phyloP scores from a whole-genome alignment of 2,329 filamentous ascomycete genomes.

The Talaromyces verruculosus region DNA sequence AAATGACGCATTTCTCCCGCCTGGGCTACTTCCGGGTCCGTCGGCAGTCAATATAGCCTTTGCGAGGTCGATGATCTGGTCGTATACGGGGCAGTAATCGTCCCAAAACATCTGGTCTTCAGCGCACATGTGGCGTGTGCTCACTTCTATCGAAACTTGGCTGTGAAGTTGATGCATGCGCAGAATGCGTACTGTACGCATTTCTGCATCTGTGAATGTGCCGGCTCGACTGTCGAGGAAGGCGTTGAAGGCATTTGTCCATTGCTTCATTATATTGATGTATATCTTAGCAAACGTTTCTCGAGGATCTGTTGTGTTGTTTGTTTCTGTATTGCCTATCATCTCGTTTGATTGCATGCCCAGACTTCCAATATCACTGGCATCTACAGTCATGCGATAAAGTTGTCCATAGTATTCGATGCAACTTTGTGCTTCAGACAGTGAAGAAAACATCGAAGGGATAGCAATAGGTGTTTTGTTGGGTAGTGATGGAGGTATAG shows the following conservation, averaged over 20 bases:
- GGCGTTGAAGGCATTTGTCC: conserved; percentile 13
- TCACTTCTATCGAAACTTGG: conserved; percentile 9
- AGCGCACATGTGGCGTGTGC: not conserved
- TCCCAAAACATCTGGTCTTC: conserved; percentile 15
- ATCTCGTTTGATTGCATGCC: not conserved
- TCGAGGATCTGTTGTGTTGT: not conserved
- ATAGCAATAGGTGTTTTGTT: not conserved
- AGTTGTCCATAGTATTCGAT: conserved; percentile 12
- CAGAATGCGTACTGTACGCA: conserved; percentile 6
- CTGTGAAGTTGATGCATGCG: conserved; percentile 14
- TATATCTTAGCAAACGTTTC: not conserved
- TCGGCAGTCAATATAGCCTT: not conserved
- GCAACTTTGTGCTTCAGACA: conserved; percentile 2
- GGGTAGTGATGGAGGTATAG: not conserved
- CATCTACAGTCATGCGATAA: conserved; percentile 9
- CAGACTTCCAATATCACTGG: not conserved
- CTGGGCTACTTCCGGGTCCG: not conserved
- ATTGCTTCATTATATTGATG: conserved; percentile 8
- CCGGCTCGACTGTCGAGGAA: conserved; percentile 2
- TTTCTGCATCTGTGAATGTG: conserved; percentile 11
- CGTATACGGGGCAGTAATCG: conserved; percentile 5
- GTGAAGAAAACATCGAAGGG: conserved; percentile 3
- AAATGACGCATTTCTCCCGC: not conserved
- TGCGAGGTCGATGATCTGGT: conserved; percentile 1
- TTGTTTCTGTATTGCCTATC: not conserved